Percentiles rank a stretch among this genome's conserved stretches.
Conservation (phyloP, 2,329 filamentous ascomycete species). For the Pseudocercospora fuligena region DNA sequence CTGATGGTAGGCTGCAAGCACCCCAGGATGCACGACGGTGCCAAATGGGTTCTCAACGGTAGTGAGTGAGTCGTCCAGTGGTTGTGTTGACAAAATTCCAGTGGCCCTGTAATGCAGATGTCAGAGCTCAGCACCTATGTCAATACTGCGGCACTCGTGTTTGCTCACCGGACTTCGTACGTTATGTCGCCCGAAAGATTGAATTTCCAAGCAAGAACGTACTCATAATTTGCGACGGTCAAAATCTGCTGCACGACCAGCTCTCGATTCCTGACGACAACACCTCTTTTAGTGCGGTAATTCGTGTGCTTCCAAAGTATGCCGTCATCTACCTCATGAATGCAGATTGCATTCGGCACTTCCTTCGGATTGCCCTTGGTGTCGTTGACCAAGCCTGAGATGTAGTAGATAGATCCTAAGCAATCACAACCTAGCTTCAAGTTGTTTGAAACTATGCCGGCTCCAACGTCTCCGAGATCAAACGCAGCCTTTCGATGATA, state of each 20-base stretch:
- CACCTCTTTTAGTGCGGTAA: conserved; percentile 64
- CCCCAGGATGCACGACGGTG: conserved; percentile 71
- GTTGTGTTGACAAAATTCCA: conserved; percentile 69
- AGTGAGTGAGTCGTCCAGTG: conserved; percentile 67
- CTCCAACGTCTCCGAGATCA: conserved; percentile 69
- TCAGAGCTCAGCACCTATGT: too few species aligned
- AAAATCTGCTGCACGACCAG: conserved; percentile 70
- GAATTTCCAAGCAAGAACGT: conserved; percentile 68
- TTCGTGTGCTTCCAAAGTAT: conserved; percentile 74
- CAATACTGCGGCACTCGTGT: too few species aligned
- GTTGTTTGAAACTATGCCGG: conserved; percentile 71
- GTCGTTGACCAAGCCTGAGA: conserved; percentile 57
- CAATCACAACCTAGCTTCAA: conserved; percentile 73
- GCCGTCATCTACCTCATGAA: conserved; percentile 73
- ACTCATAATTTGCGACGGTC: conserved; percentile 73
- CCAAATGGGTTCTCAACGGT: conserved; percentile 67
- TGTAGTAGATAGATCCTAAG: conserved; percentile 71
- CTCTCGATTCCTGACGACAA: conserved; percentile 64
- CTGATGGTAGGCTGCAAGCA: conserved; percentile 72
- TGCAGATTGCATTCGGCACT: conserved; percentile 70
- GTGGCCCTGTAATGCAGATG: conserved; percentile 56
- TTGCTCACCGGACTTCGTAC: conserved; percentile 61
- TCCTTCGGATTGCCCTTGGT: conserved; percentile 51
- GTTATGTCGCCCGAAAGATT: conserved; percentile 70
- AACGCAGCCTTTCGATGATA: conserved; percentile 73